Evolutionary conservation across 2,329 filamentous ascomycete species (phyloP).

Genomic region (Chlorencoelia australis): DNA sequence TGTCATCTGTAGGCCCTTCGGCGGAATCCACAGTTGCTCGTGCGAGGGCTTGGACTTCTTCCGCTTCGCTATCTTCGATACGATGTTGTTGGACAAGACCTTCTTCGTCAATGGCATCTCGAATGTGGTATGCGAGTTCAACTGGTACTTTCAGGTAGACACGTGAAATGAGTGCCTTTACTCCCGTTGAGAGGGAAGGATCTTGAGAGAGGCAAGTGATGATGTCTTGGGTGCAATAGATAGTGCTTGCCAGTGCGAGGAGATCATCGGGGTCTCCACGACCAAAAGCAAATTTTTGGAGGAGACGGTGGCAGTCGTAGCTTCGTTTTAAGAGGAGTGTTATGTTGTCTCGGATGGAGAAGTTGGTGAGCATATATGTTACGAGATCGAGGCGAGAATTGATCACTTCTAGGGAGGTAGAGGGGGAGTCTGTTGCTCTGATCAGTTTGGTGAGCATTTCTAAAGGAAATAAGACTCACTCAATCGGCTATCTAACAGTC

Average conservation of each 20-base stretch:
- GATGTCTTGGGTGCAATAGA: constrained; percentile 62
- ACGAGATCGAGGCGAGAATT: constrained; percentile 74
- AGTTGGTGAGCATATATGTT: constrained; percentile 57
- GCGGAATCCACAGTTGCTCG: constrained; percentile 56
- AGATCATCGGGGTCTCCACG: constrained; percentile 89
- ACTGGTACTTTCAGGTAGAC: constrained; percentile 58
- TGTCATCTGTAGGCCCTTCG: constrained; percentile 53
- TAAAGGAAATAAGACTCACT: constrained; percentile 35
- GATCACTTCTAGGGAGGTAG: constrained; percentile 74
- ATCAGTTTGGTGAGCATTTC: constrained; percentile 6
- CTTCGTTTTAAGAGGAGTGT: constrained; percentile 59
- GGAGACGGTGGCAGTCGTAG: constrained; percentile 77
- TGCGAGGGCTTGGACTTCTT: constrained; percentile 61
- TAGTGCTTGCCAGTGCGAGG: constrained; percentile 70
- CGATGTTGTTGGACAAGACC: constrained; percentile 74
- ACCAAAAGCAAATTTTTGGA: constrained; percentile 90
- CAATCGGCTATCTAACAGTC: constrained; percentile 77
- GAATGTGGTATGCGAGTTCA: constrained; percentile 61
- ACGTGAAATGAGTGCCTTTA: constrained; percentile 40
- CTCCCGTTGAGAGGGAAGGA: constrained; percentile 25
- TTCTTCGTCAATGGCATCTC: constrained; percentile 81
- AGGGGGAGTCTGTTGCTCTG: constrained; percentile 54
- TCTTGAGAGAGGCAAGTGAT: constrained; percentile 34
- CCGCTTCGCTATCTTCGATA: constrained; percentile 61
- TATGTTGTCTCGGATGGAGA: constrained; percentile 60